phyloP scores from a whole-genome alignment of 768 basidiomycete genomes.

The Leccinum subtestaceum region DNA sequence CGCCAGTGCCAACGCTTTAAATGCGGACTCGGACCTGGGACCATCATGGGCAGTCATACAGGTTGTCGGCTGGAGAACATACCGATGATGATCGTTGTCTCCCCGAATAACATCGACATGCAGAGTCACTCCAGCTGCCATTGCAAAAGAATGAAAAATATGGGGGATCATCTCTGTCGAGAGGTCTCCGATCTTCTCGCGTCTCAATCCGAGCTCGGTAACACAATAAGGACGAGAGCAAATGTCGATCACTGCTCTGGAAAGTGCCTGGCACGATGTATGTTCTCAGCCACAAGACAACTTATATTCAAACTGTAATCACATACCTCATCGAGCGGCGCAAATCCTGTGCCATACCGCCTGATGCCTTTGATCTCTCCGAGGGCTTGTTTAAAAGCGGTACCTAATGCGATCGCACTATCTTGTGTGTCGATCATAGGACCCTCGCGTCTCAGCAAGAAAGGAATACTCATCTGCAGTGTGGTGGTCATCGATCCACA shows the following conservation, averaged over 20 bases:
- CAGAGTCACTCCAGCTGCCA: slow-evolving; percentile 89
- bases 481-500: slow-evolving; percentile 98
- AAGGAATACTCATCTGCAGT: slow-evolving; percentile 83
- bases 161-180: slow-evolving; percentile 99
- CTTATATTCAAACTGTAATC: not conserved
- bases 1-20: slow-evolving; percentile 95
- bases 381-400: slow-evolving; percentile 91
- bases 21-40: slow-evolving; percentile 88
- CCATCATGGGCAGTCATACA: not conserved
- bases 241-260: slow-evolving; percentile 95
- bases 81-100: slow-evolving; percentile 98
- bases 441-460: slow-evolving; percentile 13
- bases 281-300: slow-evolving; percentile 1
- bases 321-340: slow-evolving; percentile 90
- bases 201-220: slow-evolving; percentile 80
- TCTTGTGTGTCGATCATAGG: slow-evolving; percentile 56
- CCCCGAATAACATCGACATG: slow-evolving; percentile 94
- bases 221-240: slow-evolving; percentile 97
- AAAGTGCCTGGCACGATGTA: slow-evolving; percentile 67
- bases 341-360: slow-evolving; percentile 94
- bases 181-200: slow-evolving; percentile 92
- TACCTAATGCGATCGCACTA: slow-evolving; percentile 80
- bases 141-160: slow-evolving; percentile 97
- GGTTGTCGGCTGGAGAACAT: slow-evolving; percentile 21
- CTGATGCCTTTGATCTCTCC: slow-evolving; percentile 94